A percentile compares a stretch with the other conserved stretches of the same genome.
These are phyloP conservation scores for Leptodermis oblonga DNA, from an alignment of 257 asterid species.

Conservation along the genomic window DNA sequence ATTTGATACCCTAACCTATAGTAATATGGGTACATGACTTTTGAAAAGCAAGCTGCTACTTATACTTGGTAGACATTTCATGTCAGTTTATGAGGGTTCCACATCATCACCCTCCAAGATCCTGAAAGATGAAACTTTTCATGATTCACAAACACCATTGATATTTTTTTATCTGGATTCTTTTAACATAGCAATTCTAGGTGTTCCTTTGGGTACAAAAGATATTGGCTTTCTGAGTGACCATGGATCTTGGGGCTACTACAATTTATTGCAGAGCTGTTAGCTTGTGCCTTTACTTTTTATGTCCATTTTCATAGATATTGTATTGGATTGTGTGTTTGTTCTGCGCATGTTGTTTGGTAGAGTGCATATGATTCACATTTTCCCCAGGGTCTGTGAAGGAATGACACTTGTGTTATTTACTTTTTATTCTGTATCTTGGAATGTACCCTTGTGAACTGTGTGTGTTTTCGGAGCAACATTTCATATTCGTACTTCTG, in stretches of 20 bases:
- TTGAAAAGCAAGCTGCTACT: not conserved
- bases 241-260: not conserved
- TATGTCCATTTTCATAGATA: not conserved
- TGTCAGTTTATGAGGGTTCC: not conserved
- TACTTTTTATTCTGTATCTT: not conserved
- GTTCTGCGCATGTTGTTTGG: not conserved
- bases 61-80: not conserved
- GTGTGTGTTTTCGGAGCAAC: not conserved
- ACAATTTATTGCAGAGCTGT: not conserved
- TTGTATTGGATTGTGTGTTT: not conserved
- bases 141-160: not conserved
- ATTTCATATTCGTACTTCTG: not conserved
- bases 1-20: not conserved
- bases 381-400: not conserved
- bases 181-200: not conserved
- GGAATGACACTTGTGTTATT: not conserved
- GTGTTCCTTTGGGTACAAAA: not conserved
- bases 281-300: not conserved
- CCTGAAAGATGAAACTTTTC: not conserved
- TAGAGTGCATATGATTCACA: not conserved
- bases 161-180: not conserved
- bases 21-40: not conserved
- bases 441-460: not conserved
- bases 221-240: not conserved
- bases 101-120: not conserved